Evolutionary conservation across 805 yeast genomes (phyloP).

Genomic region (Candida xyloterini): DNA sequence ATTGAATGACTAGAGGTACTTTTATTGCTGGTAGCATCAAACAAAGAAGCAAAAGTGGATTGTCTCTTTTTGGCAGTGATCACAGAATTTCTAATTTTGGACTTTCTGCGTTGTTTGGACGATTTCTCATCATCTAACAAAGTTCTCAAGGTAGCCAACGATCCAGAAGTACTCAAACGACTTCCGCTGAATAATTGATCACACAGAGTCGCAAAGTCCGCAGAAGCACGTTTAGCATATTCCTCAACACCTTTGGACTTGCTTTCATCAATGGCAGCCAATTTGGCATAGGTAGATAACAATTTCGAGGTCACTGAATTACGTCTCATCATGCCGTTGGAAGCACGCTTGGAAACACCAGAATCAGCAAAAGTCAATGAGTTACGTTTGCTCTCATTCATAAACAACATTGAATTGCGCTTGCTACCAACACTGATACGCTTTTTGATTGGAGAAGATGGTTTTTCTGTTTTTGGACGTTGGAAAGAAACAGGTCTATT

Average conservation of each 20-base stretch:
- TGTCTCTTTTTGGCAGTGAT: conserved; percentile 16
- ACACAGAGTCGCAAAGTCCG: conserved; percentile 74
- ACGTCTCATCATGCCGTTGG: conserved; percentile 43
- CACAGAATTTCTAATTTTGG: conserved; percentile 3
- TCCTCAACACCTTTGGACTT: conserved; percentile 70
- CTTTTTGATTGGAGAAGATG: conserved; percentile 7
- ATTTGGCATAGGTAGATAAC: conserved; percentile 68
- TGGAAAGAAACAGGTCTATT: conserved; percentile 45
- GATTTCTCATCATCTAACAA: conserved; percentile 27
- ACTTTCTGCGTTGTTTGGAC: conserved; percentile 13
- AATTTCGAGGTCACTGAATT: conserved; percentile 71
- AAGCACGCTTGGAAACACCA: conserved; percentile 20
- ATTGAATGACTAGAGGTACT: conserved; percentile 7
- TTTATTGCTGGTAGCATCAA: conserved; percentile 10
- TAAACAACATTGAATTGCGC: conserved; percentile 37
- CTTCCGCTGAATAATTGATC: conserved; percentile 62
- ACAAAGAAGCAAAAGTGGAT: conserved; percentile 20
- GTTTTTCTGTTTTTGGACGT: conserved; percentile 7
- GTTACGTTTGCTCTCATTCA: conserved; percentile 21
- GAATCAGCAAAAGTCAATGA: conserved; percentile 20
- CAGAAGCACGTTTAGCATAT: conserved; percentile 72
- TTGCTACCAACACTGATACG: conserved; percentile 20
- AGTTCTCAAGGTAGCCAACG: conserved; percentile 52
- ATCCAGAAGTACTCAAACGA: conserved; percentile 35
- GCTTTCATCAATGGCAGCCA: conserved; percentile 50